Conservation (phyloP, 805 yeast genomes). For the Saturnispora silvae region DNA sequence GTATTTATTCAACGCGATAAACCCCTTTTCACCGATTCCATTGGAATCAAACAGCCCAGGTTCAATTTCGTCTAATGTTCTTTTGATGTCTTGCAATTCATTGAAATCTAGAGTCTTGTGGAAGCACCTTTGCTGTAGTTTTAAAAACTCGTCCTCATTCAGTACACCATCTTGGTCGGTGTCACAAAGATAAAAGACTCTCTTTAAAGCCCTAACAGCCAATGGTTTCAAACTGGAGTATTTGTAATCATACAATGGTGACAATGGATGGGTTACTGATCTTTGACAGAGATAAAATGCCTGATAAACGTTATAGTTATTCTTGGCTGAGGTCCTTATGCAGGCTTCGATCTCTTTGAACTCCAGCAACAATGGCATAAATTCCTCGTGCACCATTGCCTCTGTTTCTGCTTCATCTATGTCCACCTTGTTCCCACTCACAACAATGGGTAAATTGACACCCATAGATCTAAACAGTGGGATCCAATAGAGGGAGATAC, state of each 20-base stretch:
- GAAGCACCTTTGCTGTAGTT: conserved; percentile 69
- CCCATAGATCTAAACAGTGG: conserved; percentile 89
- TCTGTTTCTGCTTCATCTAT: conserved; percentile 28
- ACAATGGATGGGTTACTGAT: conserved; percentile 84
- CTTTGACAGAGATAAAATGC: conserved; percentile 89
- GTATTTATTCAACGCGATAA: conserved; percentile 62
- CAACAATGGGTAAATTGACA: conserved; percentile 83
- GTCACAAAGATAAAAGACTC: conserved; percentile 81
- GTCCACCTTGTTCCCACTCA: conserved; percentile 60
- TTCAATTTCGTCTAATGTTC: conserved; percentile 21
- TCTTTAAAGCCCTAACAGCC: conserved; percentile 61
- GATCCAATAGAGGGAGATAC: conserved; percentile 90
- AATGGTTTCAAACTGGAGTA: conserved; percentile 72
- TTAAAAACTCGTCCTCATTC: conserved; percentile 57
- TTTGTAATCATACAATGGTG: conserved; percentile 89
- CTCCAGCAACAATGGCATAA: conserved; percentile 76
- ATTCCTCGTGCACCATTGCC: conserved; percentile 56
- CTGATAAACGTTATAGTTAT: conserved; percentile 77
- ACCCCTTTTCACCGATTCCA: conserved; percentile 69
- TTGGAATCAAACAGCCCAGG: conserved; percentile 25
- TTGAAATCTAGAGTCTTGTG: conserved; percentile 37
- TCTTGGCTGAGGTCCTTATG: conserved; percentile 76
- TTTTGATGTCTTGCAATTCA: conserved; percentile 37
- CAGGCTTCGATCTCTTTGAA: conserved; percentile 93
- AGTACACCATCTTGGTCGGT: conserved; percentile 82